Conservation (phyloP, 2,329 filamentous ascomycete species). For the Scytalidium sp. region DNA sequence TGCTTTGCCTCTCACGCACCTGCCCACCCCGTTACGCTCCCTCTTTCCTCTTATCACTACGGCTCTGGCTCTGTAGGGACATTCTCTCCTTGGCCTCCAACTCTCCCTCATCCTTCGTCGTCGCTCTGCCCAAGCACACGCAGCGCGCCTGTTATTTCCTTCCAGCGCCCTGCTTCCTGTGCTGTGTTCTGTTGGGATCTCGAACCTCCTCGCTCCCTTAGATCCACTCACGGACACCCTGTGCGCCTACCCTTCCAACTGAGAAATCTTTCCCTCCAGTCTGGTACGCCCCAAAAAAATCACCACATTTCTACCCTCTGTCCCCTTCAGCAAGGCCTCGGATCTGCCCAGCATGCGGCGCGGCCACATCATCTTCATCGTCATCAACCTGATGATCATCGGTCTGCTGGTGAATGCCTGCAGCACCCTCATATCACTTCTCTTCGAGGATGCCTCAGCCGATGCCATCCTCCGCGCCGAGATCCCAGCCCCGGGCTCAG, state of each 20-base stretch:
- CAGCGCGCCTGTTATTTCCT: too few species aligned
- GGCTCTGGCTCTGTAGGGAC: too few species aligned
- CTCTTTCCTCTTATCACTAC: too few species aligned
- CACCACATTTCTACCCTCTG: too few species aligned
- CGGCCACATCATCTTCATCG: constrained; percentile 28
- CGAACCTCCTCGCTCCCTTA: neutral
- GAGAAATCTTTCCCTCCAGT: neutral
- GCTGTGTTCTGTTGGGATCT: neutral
- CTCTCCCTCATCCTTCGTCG: too few species aligned
- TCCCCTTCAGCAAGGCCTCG: too few species aligned
- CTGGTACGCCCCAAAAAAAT: too few species aligned
- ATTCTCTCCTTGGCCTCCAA: too few species aligned
- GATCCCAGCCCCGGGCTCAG: constrained; percentile 62
- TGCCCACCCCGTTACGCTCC: too few species aligned
- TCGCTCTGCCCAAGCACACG: too few species aligned
- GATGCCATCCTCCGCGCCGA: constrained; percentile 67
- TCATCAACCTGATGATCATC: constrained; percentile 63
- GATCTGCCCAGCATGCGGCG: constrained; percentile 31
- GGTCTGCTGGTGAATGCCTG: constrained; percentile 63
- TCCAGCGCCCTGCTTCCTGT: neutral
- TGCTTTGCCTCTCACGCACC: too few species aligned
- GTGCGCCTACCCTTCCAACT: neutral
- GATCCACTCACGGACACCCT: neutral
- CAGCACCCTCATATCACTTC: constrained; percentile 67
- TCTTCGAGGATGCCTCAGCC: constrained; percentile 63